A percentile compares a stretch with the other conserved stretches of the same genome.
These are phyloP conservation scores for Gardenia jasminoides DNA, from an alignment of 257 asterid genomes.

Conservation along the genomic window DNA sequence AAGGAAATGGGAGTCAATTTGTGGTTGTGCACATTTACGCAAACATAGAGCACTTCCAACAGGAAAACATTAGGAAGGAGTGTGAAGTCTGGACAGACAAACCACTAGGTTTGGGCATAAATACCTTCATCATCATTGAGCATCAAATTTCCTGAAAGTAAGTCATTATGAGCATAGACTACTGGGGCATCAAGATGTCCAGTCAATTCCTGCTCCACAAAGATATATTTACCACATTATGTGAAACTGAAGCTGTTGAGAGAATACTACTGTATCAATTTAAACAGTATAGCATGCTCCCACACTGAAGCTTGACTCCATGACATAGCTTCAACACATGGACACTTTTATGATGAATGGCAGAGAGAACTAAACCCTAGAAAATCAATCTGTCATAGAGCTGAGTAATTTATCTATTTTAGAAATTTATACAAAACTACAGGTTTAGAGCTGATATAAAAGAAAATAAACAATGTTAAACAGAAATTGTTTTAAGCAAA, in stretches of 20 bases:
- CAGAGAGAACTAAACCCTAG: not conserved
- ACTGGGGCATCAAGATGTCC: conserved; percentile 68
- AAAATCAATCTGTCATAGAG: no score
- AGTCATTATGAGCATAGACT: conserved; percentile 79
- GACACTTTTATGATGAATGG: not conserved
- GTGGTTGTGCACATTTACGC: not conserved
- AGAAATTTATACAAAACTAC: not conserved
- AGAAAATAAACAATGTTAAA: not conserved
- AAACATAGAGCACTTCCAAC: not conserved
- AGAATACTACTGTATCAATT: not conserved
- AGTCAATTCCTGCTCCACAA: conserved; percentile 68
- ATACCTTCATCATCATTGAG: conserved; percentile 82
- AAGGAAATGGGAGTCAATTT: not conserved
- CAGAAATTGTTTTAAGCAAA: not conserved
- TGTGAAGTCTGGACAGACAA: conserved; percentile 1
- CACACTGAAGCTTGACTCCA: not conserved
- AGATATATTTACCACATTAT: conserved; percentile 9
- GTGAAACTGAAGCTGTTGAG: not conserved
- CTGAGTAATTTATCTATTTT: no score
- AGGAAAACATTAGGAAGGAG: not conserved
- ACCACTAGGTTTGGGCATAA: conserved; percentile 16
- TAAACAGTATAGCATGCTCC: not conserved
- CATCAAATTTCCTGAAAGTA: conserved; percentile 95
- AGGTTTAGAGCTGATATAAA: not conserved
- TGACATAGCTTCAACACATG: not conserved